A percentile compares a stretch with the other conserved stretches of the same genome.
Evolutionary conservation across 2,329 filamentous ascomycete species (phyloP).

Genomic region (Trichoderma koningiopsis): DNA sequence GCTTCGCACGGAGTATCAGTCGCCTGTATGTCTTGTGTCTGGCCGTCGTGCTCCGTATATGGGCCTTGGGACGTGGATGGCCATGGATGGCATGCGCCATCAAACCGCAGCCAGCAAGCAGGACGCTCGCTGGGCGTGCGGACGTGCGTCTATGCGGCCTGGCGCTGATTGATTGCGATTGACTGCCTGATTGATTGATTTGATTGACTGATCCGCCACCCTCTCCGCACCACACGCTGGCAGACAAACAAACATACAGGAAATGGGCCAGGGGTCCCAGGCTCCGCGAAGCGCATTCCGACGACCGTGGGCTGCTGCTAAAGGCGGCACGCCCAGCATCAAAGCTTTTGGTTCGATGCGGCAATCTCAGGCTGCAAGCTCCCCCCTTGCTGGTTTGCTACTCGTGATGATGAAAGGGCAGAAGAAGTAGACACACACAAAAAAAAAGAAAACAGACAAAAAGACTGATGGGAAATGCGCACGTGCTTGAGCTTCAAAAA

Average conservation of each 20-base stretch:
- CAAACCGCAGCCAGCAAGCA: slow-evolving; percentile 22
- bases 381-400: not conserved
- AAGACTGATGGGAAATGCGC: not conserved
- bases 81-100: slow-evolving; percentile 25
- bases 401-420: not conserved
- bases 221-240: slow-evolving; percentile 26
- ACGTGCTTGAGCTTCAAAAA: not conserved
- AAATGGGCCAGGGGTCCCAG: slow-evolving; percentile 16
- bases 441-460: not conserved
- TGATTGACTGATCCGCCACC: slow-evolving; percentile 25
- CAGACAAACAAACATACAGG: slow-evolving; percentile 24
- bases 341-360: not conserved
- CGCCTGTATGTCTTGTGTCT: not conserved
- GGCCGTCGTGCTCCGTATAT: not conserved
- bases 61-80: slow-evolving; percentile 16
- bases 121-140: slow-evolving; percentile 17
- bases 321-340: not conserved
- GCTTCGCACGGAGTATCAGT: not conserved
- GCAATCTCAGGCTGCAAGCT: not conserved
- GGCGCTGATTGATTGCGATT: slow-evolving; percentile 23
- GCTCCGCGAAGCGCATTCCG: slow-evolving; percentile 27
- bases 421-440: not conserved
- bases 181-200: slow-evolving; percentile 23
- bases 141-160: slow-evolving; percentile 20
- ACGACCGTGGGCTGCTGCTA: slow-evolving; percentile 8